Evolutionary conservation across 129 eudicot genomes (phyloP).

Genomic region (Helianthus tuberosus): DNA sequence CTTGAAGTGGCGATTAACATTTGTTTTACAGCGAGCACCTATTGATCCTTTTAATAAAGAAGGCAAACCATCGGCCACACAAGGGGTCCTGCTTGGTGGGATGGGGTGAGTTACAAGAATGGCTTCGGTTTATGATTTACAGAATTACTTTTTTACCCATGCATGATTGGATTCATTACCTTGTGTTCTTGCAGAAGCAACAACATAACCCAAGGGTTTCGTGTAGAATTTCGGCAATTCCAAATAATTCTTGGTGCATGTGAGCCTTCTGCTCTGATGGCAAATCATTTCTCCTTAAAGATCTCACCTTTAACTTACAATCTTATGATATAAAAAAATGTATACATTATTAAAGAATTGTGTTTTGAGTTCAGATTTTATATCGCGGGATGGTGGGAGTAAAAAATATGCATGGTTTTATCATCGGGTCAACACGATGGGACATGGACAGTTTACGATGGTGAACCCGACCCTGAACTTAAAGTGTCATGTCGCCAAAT

Average conservation of each 20-base stretch:
- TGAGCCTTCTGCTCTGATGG: slow-evolving; percentile 94
- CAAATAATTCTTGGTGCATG: slow-evolving; percentile 93
- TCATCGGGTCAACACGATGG: slow-evolving; percentile 87
- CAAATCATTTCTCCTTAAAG: slow-evolving; percentile 94
- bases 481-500: slow-evolving; percentile 95
- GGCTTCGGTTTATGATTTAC: neutral
- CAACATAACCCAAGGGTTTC: slow-evolving; percentile 94
- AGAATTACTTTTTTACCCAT: neutral
- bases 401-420: slow-evolving; percentile 81
- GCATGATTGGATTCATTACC: slow-evolving; percentile 17
- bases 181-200: slow-evolving; percentile 68
- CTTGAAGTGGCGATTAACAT: slow-evolving; percentile 7
- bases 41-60: slow-evolving; percentile 87
- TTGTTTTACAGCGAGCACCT: slow-evolving; percentile 76
- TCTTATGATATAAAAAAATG: slow-evolving; percentile 2
- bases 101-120: slow-evolving; percentile 66
- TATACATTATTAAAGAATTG: neutral
- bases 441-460: slow-evolving; percentile 90
- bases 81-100: slow-evolving; percentile 88
- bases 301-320: slow-evolving; percentile 31
- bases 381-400: slow-evolving; percentile 85
- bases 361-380: slow-evolving; percentile 53
- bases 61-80: slow-evolving; percentile 76
- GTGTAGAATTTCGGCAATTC: slow-evolving; percentile 93
- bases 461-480: slow-evolving; percentile 98